A percentile compares a stretch with the other conserved stretches of the same genome.
phyloP scores from a whole-genome alignment of 2,329 filamentous ascomycete genomes.

The Biscogniauxia mediterranea region DNA sequence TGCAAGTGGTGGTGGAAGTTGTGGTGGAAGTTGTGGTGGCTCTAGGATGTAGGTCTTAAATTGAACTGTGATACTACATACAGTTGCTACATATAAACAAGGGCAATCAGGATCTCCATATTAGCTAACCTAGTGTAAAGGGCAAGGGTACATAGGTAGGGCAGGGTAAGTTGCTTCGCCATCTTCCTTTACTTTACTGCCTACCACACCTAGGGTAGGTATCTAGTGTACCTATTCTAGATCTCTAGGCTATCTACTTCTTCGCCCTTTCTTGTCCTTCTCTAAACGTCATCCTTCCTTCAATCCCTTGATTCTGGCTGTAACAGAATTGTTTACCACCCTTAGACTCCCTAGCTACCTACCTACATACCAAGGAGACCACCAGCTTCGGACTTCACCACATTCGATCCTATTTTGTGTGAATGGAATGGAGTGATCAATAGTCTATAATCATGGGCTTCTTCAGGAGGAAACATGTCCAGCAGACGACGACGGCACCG shows the following conservation, averaged over 20 bases:
- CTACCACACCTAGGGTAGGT: background rate
- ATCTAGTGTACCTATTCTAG: background rate
- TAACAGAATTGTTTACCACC: background rate
- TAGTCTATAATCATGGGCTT: slow-evolving; percentile 13
- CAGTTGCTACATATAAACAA: background rate
- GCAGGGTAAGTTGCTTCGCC: background rate
- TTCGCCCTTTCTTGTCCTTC: background rate
- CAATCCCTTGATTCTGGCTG: background rate
- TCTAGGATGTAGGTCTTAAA: too few relatives aligned
- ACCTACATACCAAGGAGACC: too few relatives aligned
- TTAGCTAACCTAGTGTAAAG: background rate
- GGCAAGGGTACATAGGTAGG: background rate
- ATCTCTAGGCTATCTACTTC: too few relatives aligned
- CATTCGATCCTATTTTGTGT: background rate
- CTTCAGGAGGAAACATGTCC: slow-evolving; percentile 18
- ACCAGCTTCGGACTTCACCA: too few relatives aligned
- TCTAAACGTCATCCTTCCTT: background rate
- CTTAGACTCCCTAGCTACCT: too few relatives aligned
- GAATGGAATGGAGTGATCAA: background rate
- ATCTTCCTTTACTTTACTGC: background rate
- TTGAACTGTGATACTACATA: background rate
- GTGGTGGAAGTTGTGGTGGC: too few relatives aligned
- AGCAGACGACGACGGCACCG: slow-evolving; percentile 1
- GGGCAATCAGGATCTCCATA: background rate
- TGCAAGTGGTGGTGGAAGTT: too few relatives aligned